Evolutionary conservation across 352 stramenopile species (phyloP), one percentile per base, ranked within the genome.

Genomic region (Globisporangium cylindrosporum): DNA sequence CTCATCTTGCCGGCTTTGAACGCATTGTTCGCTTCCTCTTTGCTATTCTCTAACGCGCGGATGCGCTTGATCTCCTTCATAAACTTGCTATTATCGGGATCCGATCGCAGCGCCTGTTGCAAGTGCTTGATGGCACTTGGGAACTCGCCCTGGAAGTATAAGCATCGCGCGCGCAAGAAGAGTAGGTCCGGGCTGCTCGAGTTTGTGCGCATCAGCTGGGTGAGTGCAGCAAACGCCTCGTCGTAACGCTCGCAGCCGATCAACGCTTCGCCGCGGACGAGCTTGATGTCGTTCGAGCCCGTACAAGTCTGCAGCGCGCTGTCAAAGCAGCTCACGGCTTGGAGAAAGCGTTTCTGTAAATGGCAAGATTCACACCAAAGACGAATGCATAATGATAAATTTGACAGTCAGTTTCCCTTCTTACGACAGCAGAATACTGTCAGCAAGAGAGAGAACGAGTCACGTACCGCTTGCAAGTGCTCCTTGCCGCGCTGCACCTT

Each of bases 61-160:
- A 98, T 94, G 54, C 85, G 81, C 72, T 95, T 95, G 67, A 97
- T 93, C 70, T 94, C 82, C 66, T 89, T 90, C 79, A 92, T 90
- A 55, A 84, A 91, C 70, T 89, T 88, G 67, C 73, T 82, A 71
- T 97, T 97, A 72, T 98, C 93, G 32, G 92, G 93, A 69, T 98
- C 92, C 36, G 82, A 92, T 32, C 86, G 81, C 61, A 98, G 76
- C 15, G 90, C 91, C 73, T 97, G 87, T 67, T 97, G 86, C 68
- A 98, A 79, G 82, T 98, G 94, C 69, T 97, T 97, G 68, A 98
- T 93, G 64, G 92, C 90, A 75, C 90, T 96, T 6, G 94, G 79
- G 67, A 98, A 92, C 71, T 98, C 93, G 49, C 94, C 95, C 77
- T 97, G 92, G 69, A 83, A 93, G 71, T 98, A 98, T 59, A 98